These are phyloP conservation scores for Boletus coffeatus DNA, from an alignment of 1,284 basidiomycete genomes.

Conservation along the genomic window DNA sequence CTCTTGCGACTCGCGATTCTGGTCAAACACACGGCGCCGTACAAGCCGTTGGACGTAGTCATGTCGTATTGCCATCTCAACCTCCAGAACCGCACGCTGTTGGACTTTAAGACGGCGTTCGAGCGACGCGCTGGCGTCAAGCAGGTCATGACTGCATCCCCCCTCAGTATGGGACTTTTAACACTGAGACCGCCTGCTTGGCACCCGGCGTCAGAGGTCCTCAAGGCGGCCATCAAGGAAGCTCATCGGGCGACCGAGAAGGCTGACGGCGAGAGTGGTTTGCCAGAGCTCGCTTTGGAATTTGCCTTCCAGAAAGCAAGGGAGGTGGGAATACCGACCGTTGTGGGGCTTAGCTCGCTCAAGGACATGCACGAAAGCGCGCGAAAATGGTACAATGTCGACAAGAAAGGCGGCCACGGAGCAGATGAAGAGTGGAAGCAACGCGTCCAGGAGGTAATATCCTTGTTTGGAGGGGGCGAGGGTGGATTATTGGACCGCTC, in stretches of 20 bases:
- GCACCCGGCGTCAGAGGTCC: constrained; percentile 74
- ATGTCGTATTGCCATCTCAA: no score
- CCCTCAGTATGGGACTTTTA: constrained; percentile 90
- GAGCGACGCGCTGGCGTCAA: no score
- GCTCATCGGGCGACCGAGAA: constrained; percentile 15
- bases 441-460: constrained; percentile 43
- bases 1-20: no score
- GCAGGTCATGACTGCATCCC: constrained; percentile 67
- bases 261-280: constrained; percentile 24
- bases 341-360: constrained; percentile 69
- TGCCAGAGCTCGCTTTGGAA: constrained; percentile 70
- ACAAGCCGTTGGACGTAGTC: no score
- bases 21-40: no score
- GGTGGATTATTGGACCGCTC: constrained; percentile 53
- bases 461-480: constrained; percentile 38
- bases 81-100: no score
- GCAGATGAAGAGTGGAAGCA: constrained; percentile 37
- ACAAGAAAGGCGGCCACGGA: constrained; percentile 30
- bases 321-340: constrained; percentile 56
- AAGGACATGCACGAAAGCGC: constrained; percentile 73
- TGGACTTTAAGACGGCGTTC: no score
- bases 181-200: constrained; percentile 66
- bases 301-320: constrained; percentile 57
- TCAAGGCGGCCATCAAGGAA: constrained; percentile 40
- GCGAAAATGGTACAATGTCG: constrained; percentile 58